phyloP scores from a whole-genome alignment of 1,284 basidiomycete genomes.

The Schizophyllum amplum region DNA sequence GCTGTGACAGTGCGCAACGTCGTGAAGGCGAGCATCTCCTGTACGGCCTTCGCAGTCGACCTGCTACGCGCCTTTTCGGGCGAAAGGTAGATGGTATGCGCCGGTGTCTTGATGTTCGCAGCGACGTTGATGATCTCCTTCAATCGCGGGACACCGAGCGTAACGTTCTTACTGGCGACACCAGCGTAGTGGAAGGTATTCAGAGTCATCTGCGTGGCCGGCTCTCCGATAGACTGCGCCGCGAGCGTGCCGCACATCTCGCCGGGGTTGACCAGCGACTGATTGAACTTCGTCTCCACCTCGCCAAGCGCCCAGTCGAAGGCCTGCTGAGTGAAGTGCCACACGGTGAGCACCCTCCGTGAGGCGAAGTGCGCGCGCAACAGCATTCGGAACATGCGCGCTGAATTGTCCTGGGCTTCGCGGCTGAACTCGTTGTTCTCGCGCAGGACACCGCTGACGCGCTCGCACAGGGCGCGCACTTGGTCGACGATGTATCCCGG shows the following conservation, averaged over 20 bases:
- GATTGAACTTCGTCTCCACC: slow-evolving; percentile 92
- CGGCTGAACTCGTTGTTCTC: slow-evolving; percentile 71
- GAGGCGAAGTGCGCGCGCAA: slow-evolving; percentile 83
- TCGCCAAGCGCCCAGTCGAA: slow-evolving; percentile 99
- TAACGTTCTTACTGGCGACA: slow-evolving; percentile 97
- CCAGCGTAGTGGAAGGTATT: slow-evolving; percentile 99
- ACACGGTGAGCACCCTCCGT: slow-evolving; percentile 78
- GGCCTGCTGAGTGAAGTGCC: slow-evolving; percentile 83
- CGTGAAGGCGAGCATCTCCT: slow-evolving; percentile 91
- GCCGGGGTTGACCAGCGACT: slow-evolving; percentile 85
- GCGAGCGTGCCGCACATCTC: slow-evolving; percentile 99
- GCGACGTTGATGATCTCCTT: slow-evolving; percentile 99
- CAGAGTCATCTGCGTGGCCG: slow-evolving; percentile 97
- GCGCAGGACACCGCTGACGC: slow-evolving; percentile 73
- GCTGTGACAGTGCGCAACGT: slow-evolving; percentile 93
- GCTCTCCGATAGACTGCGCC: slow-evolving; percentile 98
- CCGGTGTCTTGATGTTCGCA: slow-evolving; percentile 97
- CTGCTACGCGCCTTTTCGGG: slow-evolving; percentile 60
- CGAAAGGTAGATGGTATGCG: slow-evolving; percentile 84
- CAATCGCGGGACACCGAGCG: slow-evolving; percentile 93
- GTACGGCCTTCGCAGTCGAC: slow-evolving; percentile 75
- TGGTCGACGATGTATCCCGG: slow-evolving; percentile 83
- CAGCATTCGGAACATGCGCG: slow-evolving; percentile 89
- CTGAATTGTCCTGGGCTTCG: slow-evolving; percentile 86
- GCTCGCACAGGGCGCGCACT: slow-evolving; percentile 62